These are phyloP conservation scores for Trichophyton verrucosum DNA, from an alignment of 2,329 filamentous ascomycete genomes.

Conservation along the genomic window DNA sequence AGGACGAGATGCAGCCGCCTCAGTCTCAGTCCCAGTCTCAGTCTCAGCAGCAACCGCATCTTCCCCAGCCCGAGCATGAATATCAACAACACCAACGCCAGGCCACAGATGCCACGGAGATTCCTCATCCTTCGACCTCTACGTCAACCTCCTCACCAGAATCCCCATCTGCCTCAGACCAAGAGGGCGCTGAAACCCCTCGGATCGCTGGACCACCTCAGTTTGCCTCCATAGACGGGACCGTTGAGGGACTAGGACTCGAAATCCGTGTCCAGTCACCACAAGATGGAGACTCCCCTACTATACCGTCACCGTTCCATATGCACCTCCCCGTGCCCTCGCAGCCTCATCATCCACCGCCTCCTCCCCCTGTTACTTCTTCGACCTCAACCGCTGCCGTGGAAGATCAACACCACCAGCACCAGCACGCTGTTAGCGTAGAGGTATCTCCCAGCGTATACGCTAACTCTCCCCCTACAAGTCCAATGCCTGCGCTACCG, in stretches of 20 bases:
- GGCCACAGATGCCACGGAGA: background rate
- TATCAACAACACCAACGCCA: slow-evolving; percentile 6
- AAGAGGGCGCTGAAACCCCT: slow-evolving; percentile 20
- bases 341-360: slow-evolving; percentile 35
- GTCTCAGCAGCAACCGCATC: slow-evolving; percentile 14
- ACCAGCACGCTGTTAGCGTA: background rate
- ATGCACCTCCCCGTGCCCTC: slow-evolving; percentile 26
- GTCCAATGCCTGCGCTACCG: slow-evolving; percentile 10
- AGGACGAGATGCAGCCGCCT: slow-evolving; percentile 20
- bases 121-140: background rate
- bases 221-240: slow-evolving; percentile 19
- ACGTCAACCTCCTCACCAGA: background rate
- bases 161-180: background rate
- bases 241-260: slow-evolving; percentile 30
- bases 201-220: slow-evolving; percentile 13
- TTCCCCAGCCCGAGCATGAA: slow-evolving; percentile 4
- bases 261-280: slow-evolving; percentile 30
- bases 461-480: slow-evolving; percentile 11
- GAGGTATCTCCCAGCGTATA: slow-evolving; percentile 19
- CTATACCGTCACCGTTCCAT: slow-evolving; percentile 18
- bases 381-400: slow-evolving; percentile 11
- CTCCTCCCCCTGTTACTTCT: slow-evolving; percentile 19
- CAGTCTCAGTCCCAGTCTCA: background rate
- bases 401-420: background rate
- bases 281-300: slow-evolving; percentile 18